phyloP scores from a whole-genome alignment of 75 land plant species.

The Isoetes taiwanensis region DNA sequence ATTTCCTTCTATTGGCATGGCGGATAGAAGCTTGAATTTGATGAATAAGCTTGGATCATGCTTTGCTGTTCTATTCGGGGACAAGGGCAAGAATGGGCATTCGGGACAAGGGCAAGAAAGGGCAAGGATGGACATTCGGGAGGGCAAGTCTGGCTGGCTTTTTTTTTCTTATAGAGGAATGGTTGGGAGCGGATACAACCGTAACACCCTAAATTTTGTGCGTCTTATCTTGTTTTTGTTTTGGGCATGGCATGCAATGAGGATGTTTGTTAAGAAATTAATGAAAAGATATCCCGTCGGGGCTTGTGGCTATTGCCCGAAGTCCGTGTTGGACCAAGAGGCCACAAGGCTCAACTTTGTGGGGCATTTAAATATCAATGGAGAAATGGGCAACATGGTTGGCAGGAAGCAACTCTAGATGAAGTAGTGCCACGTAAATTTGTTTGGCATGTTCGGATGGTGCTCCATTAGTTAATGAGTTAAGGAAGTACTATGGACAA shows the following conservation, averaged over 20 bases:
- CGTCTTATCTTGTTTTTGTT: no score
- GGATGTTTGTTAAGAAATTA: conserved; percentile 23
- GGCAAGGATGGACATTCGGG: no score
- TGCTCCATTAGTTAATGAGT: conserved; percentile 15
- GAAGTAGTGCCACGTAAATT: conserved; percentile 46
- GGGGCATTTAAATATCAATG: conserved; percentile 62
- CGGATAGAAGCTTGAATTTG: no score
- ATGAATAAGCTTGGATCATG: no score
- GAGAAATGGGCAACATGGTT: conserved; percentile 69
- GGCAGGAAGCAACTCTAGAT: conserved; percentile 66
- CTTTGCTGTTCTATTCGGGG: no score
- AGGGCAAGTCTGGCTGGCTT: no score
- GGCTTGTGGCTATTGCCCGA: conserved; percentile 63
- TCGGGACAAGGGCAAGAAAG: no score
- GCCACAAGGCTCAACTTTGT: conserved; percentile 46
- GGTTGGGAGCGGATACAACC: no score
- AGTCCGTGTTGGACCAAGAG: conserved; percentile 52
- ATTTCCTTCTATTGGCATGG: no score
- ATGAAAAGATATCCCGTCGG: conserved; percentile 40
- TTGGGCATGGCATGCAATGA: conserved; percentile 45
- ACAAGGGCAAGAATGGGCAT: no score
- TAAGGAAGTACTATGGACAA: conserved; percentile 49
- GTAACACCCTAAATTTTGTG: no score
- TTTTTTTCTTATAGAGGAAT: no score
- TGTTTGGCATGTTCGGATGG: conserved; percentile 60